These are phyloP conservation scores for Ceratocystis smalleyi DNA, from an alignment of 2,329 filamentous ascomycete genomes.

Conservation along the genomic window DNA sequence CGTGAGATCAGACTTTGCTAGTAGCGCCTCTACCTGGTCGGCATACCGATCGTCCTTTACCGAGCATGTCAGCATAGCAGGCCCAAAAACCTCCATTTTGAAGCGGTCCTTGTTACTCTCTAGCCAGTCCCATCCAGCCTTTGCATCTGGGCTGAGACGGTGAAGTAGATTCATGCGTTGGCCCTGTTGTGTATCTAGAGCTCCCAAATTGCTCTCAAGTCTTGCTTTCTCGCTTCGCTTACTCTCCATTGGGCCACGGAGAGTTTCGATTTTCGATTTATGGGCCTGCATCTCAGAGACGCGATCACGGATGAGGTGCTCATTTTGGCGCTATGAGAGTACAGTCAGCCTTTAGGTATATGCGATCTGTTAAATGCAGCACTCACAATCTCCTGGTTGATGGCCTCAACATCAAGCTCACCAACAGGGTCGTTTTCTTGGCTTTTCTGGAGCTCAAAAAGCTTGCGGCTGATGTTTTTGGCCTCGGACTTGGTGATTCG, in stretches of 20 bases:
- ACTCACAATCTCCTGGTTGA: conserved; percentile 58
- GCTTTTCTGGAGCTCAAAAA: conserved; percentile 32
- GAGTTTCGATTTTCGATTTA: neutral
- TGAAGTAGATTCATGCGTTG: conserved; percentile 54
- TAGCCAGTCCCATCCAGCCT: conserved; percentile 67
- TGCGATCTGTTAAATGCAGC: neutral
- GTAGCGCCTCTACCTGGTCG: conserved; percentile 37
- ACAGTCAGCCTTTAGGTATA: conserved; percentile 26
- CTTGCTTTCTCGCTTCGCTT: conserved; percentile 19
- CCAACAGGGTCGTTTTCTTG: conserved; percentile 45
- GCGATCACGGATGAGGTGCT: conserved; percentile 40
- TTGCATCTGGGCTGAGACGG: conserved; percentile 45
- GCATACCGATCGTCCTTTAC: conserved; percentile 56
- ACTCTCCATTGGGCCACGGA: neutral
- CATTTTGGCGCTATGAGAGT: conserved; percentile 20
- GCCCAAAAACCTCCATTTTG: conserved; percentile 62
- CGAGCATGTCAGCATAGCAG: conserved; percentile 65
- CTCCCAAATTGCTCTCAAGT: conserved; percentile 35
- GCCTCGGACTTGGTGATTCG: conserved; percentile 14
- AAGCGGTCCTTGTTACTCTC: conserved; percentile 54
- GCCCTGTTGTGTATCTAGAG: conserved; percentile 58
- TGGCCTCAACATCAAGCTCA: conserved; percentile 53
- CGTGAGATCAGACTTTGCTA: conserved; percentile 38
- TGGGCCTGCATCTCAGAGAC: neutral
- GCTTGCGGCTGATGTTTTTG: conserved; percentile 18